Conservation (phyloP, 2,329 filamentous ascomycete species). For the Trichoderma afroharzianum region DNA sequence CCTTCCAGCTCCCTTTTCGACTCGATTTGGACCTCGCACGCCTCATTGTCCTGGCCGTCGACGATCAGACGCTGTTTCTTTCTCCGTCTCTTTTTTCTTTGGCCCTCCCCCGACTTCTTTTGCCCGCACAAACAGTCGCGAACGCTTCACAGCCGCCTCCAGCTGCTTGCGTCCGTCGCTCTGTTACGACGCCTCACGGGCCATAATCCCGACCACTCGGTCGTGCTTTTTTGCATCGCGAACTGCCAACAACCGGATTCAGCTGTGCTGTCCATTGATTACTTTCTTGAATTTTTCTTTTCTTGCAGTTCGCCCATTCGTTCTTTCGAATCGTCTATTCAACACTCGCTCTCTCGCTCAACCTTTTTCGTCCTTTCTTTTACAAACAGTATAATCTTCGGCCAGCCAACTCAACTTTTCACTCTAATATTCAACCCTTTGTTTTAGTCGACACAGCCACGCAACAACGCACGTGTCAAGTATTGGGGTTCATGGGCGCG, state of each 20-base stretch:
- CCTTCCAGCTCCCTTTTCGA: constrained; percentile 25
- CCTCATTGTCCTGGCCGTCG: constrained; percentile 17
- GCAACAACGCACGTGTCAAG: neutral
- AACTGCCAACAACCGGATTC: constrained; percentile 40
- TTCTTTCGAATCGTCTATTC: constrained; percentile 23
- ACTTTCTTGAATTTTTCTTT: constrained; percentile 15
- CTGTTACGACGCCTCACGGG: constrained; percentile 8
- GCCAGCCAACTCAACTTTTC: neutral
- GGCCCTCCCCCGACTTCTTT: neutral
- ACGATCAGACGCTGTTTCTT: constrained; percentile 14
- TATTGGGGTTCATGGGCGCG: neutral
- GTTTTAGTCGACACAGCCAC: neutral
- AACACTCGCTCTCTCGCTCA: constrained; percentile 1
- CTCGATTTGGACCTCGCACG: constrained; percentile 19
- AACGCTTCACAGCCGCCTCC: neutral
- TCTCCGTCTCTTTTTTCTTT: neutral
- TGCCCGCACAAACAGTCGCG: constrained; percentile 6
- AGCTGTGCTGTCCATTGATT: constrained; percentile 49
- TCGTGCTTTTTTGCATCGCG: constrained; percentile 19
- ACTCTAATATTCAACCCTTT: neutral
- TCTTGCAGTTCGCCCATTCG: constrained; percentile 21
- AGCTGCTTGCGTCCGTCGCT: constrained; percentile 2
- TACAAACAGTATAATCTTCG: neutral
- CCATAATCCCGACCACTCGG: constrained; percentile 20
- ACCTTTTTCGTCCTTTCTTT: constrained; percentile 21